Evolutionary conservation across 495 filamentous ascomycete species (phyloP), one percentile per base, ranked within the genome.

Genomic region (Penicillium antarcticum): DNA sequence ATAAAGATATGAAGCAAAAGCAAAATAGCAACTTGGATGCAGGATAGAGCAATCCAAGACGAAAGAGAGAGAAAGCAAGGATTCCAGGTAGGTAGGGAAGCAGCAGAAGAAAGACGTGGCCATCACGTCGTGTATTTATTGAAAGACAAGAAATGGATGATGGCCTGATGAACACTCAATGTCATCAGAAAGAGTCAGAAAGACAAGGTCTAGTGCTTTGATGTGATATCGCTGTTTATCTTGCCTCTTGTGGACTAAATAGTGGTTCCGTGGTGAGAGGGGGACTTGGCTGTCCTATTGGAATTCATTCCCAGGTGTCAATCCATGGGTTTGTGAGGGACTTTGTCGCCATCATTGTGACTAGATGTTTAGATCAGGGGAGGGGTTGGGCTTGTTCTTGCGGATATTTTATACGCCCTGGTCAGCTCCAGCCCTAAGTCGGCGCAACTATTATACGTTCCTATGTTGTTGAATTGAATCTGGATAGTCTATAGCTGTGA

Each of bases 321-420:
- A 33, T 47, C 52, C 56, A 43, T 46, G 53, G 51, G 11, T 51
- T 19, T 1, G 17, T 14, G 17, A 11, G 17, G 29, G 13, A 43
- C n/a, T 35, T 26, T 12, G 34, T 23, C 19, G 46, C 45, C 48
- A 52, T 62, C 62, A 65, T 65, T 21, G 53, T 64, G 61, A 64
- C 55, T 44, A 19, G 42, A 32, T 21, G 12, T 38, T 61, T 51
- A 48, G 42, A 51, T 48, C 37, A 4, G 33, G 40, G 26, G 7
- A 29, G 26, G 0, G 8, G 26, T 29, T 29, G 26, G 0, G 5
- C 5, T 29, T 29, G 34, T 52, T 42, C 24, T 17, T 49, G 43
- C 56, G 62, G 59, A 62, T 40, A 51, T 57, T 12, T 48, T 29
- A 60, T 57, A 59, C 59, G 62, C 54, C 23, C 16, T 33, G 26